A percentile compares a stretch with the other conserved stretches of the same genome.
These are phyloP conservation scores for Cordyceps farinosa DNA, from an alignment of 2,329 filamentous ascomycete genomes.

Conservation along the genomic window DNA sequence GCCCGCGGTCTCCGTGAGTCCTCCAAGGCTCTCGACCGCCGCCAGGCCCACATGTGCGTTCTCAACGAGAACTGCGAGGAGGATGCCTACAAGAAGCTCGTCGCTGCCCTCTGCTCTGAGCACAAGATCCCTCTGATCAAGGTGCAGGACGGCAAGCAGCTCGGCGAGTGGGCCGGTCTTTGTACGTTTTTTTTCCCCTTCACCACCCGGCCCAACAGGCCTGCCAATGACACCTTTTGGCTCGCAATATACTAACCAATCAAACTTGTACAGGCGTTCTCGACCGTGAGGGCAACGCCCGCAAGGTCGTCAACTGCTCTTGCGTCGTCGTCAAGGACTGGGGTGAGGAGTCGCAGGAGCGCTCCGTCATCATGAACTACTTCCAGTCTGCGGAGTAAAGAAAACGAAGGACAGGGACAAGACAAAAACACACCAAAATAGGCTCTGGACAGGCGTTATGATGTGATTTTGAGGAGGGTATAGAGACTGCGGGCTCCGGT, in stretches of 20 bases:
- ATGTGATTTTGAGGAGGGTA: constrained; percentile 32
- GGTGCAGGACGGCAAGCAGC: constrained; percentile 98
- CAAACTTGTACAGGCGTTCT: constrained; percentile 67
- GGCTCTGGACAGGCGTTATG: constrained; percentile 25
- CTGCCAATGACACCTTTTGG: background rate
- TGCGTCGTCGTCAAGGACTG: constrained; percentile 99
- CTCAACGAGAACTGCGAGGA: constrained; percentile 99
- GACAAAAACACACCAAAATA: constrained; percentile 10
- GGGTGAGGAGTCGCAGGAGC: constrained; percentile 99
- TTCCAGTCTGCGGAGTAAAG: constrained; percentile 86
- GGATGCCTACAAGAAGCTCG: constrained; percentile 99
- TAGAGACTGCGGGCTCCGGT: constrained; percentile 37
- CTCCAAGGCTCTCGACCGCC: constrained; percentile 96
- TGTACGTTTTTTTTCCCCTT: constrained; percentile 62
- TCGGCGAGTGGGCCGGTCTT: constrained; percentile 99
- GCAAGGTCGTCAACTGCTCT: constrained; percentile 99
- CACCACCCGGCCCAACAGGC: background rate
- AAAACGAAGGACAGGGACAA: background rate
- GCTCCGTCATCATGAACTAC: constrained; percentile 99
- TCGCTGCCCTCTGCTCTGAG: constrained; percentile 97
- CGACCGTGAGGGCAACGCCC: constrained; percentile 98
- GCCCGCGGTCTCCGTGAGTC: constrained; percentile 97
- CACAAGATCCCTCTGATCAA: constrained; percentile 99
- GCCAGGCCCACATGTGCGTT: constrained; percentile 99
- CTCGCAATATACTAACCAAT: constrained; percentile 28